Evolutionary conservation across 495 filamentous ascomycete genomes (phyloP).

Genomic region (Daldinia decipiens): DNA sequence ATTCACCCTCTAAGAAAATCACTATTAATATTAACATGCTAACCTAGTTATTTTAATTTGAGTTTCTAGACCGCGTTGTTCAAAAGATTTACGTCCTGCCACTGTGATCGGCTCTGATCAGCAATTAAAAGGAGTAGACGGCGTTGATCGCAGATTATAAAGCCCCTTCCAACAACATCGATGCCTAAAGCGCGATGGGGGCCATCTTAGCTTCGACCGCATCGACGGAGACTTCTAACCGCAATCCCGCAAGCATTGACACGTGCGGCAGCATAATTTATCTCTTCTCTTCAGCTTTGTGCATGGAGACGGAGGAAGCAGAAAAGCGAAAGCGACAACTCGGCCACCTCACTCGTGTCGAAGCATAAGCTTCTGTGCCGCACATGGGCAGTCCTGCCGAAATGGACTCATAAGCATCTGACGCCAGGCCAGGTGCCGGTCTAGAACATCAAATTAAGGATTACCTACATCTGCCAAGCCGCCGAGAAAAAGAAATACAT

Average conservation of each 20-base stretch:
- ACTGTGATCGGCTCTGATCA: background rate
- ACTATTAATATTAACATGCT: too few relatives aligned
- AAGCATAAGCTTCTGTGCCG: conserved; percentile 22
- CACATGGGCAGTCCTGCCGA: conserved; percentile 22
- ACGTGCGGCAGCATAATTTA: background rate
- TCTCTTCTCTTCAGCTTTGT: background rate
- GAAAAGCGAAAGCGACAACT: background rate
- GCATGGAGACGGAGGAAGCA: background rate
- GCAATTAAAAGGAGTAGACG: background rate
- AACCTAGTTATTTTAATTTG: too few relatives aligned
- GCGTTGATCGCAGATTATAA: background rate
- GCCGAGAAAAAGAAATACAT: background rate
- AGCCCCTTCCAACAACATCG: background rate
- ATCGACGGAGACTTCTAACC: background rate
- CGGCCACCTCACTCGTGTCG: background rate
- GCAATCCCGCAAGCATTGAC: background rate
- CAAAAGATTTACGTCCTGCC: background rate
- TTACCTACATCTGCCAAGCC: conserved; percentile 29
- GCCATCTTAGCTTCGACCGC: conserved; percentile 1
- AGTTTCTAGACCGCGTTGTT: background rate
- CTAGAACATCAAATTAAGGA: conserved; percentile 18
- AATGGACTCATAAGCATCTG: conserved; percentile 3
- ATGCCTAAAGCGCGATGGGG: background rate
- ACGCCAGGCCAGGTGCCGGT: conserved; percentile 5
- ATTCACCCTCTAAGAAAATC: background rate